Base-by-base conservation (phyloP, 148 eudicot species). In the Vaccinium macrocarpon region DNA sequence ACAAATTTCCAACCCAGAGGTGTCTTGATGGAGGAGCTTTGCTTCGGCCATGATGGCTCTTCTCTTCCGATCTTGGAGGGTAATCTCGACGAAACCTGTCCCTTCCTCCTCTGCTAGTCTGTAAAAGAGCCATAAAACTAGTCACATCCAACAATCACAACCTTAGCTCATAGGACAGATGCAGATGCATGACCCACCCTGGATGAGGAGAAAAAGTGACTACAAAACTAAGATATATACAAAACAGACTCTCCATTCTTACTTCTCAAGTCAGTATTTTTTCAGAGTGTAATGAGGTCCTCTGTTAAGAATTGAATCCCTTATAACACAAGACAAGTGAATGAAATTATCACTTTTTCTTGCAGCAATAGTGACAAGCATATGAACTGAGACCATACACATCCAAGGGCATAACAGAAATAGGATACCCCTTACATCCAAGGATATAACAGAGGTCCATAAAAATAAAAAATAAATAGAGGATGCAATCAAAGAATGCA, bases 1-100 rank as follows among this genome's bases (percentile, higher is more conserved):
- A 82, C 78, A 94, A 70, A 88, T 93, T 94, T 38, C 98, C 98
- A 56, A 93, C 96, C 98, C 98, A 94, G 38, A 94, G 85, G 78
- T 93, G 96, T 53, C 98, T 88, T 6, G 96, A 94, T 3, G 98
- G 94, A n/a, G 94, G 93, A 38, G 84, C 90, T 76, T 72, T 91
- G 75, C 79, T 87, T 68, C 93, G 90, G 52, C 91, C 91, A 72
- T 80, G 89, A 38, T 86, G 87, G 81, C 84, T 81, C 84, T 80
- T 91, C 78, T 91, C 93, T 82, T 89, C 91, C 52, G 88, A 89
- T 87, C 91, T 89, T 59, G 82, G 52, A 84, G 90, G 86, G 79
- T 91, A 83, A 61, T 89, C 92, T 85, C 95, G 86, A 35, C 90
- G 90, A 77, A n/a, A 79, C 83, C 92, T 85, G 50, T 92, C 95